Evolutionary conservation across 495 filamentous ascomycete species (phyloP).

Genomic region (Penicillium salamii): DNA sequence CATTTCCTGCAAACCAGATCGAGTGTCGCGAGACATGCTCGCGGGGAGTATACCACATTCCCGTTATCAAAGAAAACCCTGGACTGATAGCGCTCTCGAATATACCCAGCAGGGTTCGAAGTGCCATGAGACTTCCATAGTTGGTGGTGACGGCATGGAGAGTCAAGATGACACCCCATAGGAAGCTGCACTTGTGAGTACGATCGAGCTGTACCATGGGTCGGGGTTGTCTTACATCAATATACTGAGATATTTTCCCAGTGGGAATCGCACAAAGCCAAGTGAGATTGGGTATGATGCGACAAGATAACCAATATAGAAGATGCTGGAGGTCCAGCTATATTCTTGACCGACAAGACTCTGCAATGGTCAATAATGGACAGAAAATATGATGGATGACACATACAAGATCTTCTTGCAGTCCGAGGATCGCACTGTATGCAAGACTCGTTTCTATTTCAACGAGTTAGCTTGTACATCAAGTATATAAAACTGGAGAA

Average conservation of each 20-base stretch:
- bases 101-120: constrained; percentile 47
- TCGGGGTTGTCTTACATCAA: constrained; percentile 6
- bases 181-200: constrained; percentile 11
- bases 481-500: too few relatives aligned
- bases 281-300: constrained; percentile 36
- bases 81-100: constrained; percentile 41
- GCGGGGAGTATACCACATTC: constrained; percentile 42
- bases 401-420: constrained; percentile 35
- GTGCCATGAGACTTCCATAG: constrained; percentile 44
- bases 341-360: constrained; percentile 35
- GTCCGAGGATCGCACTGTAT: constrained; percentile 50
- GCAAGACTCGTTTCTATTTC: constrained; percentile 39
- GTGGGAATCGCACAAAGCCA: constrained; percentile 12
- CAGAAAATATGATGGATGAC: not conserved
- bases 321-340: constrained; percentile 38
- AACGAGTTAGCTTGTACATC: not conserved
- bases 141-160: constrained; percentile 42
- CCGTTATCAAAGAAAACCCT: constrained; percentile 21
- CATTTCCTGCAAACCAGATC: constrained; percentile 50
- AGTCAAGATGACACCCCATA: constrained; percentile 45
- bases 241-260: constrained; percentile 13
- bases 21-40: constrained; percentile 51
- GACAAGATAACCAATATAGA: constrained; percentile 22
- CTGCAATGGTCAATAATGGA: not conserved
- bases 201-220: not conserved